Evolutionary conservation across 208 protist genomes (phyloP).

Genomic region (Trypanosoma cruzi): DNA sequence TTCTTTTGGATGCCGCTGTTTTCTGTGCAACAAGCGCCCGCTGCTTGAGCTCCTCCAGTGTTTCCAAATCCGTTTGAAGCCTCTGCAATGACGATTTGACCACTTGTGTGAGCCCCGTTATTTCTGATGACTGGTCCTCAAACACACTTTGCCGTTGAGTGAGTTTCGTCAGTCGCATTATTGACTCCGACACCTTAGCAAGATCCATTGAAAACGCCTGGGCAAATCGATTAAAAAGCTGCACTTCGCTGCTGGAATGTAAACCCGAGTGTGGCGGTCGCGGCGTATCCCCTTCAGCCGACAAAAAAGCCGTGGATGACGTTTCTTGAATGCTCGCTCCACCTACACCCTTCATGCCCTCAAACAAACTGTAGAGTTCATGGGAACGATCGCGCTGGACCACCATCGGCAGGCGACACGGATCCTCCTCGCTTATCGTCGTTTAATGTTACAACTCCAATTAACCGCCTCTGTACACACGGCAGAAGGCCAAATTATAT

Average conservation of each 20-base stretch:
- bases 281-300: slow-evolving; percentile 1
- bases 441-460: background rate
- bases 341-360: slow-evolving; percentile 12
- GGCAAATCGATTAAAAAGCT: slow-evolving; percentile 82
- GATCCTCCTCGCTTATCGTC: background rate
- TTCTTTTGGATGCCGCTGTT: slow-evolving; percentile 8
- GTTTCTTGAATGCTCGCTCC: background rate
- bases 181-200: slow-evolving; percentile 76
- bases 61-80: slow-evolving; percentile 77
- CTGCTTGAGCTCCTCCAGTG: slow-evolving; percentile 78
- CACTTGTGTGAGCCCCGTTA: slow-evolving; percentile 75
- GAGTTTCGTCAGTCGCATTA: slow-evolving; percentile 83
- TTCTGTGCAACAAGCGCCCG: slow-evolving; percentile 61
- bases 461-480: background rate
- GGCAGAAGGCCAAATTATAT: background rate
- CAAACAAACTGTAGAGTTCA: slow-evolving; percentile 41
- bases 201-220: slow-evolving; percentile 82
- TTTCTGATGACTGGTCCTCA: slow-evolving; percentile 85
- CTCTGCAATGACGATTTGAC: slow-evolving; percentile 79
- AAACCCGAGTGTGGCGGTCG: slow-evolving; percentile 25
- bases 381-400: slow-evolving; percentile 38
- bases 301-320: background rate
- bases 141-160: slow-evolving; percentile 84
- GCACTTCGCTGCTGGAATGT: slow-evolving; percentile 72
- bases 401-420: slow-evolving; percentile 20